Conservation (phyloP, 768 basidiomycete species). For the Phylloporus arenicola region DNA sequence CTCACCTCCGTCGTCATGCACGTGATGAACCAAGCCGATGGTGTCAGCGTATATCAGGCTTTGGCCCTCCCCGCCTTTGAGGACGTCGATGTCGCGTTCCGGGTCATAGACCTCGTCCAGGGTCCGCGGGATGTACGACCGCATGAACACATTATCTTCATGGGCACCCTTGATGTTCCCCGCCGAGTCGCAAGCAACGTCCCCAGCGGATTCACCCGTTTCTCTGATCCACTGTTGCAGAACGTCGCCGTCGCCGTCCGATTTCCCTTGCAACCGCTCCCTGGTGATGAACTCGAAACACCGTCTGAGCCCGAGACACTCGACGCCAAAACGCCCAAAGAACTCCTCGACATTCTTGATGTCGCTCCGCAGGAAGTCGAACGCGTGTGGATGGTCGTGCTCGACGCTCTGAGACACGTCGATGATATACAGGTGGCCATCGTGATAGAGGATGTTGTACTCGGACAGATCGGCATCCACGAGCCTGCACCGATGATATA, state of each 20-base stretch:
- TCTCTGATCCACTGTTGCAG: conserved; percentile 49
- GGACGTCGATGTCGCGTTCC: conserved; percentile 80
- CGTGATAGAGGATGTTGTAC: conserved; percentile 92
- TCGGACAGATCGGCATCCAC: conserved; percentile 98
- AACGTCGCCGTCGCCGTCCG: conserved; percentile 23
- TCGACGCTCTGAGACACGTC: conserved; percentile 99
- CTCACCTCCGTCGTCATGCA: conserved; percentile 17
- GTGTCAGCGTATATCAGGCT: conserved; percentile 84
- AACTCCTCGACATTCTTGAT: conserved; percentile 92
- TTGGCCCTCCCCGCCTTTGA: conserved; percentile 63
- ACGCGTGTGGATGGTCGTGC: conserved; percentile 94
- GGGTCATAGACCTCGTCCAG: conserved; percentile 93
- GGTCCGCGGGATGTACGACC: conserved; percentile 88
- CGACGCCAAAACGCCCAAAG: conserved; percentile 72
- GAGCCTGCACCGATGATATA: conserved; percentile 88
- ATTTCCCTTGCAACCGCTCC: conserved; percentile 38
- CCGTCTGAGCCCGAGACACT: conserved; percentile 69
- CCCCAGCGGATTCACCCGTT: conserved; percentile 18
- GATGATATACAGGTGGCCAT: conserved; percentile 82
- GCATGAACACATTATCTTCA: conserved; percentile 86
- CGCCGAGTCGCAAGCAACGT: conserved; percentile 10
- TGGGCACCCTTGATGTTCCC: conserved; percentile 37
- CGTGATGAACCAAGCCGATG: conserved; percentile 61
- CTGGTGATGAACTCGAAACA: conserved; percentile 87
- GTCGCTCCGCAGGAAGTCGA: conserved; percentile 92